These are phyloP conservation scores for Monosporascus sp. DNA, from an alignment of 2,329 filamentous ascomycete genomes.

Conservation along the genomic window DNA sequence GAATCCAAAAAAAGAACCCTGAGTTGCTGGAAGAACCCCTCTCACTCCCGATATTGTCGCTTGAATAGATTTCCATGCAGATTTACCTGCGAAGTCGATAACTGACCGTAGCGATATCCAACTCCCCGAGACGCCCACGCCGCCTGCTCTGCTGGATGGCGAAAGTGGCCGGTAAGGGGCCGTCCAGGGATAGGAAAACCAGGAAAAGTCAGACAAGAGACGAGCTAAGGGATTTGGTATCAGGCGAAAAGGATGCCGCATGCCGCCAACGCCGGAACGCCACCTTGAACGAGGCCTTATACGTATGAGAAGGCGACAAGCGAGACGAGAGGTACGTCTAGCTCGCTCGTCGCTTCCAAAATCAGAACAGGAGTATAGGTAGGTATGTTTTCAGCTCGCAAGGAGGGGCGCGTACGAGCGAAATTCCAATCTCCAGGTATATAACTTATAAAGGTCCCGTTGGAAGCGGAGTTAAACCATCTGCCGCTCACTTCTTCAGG, in stretches of 20 bases:
- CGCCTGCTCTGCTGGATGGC: no score
- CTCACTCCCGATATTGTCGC: no score
- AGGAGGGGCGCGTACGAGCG: not conserved
- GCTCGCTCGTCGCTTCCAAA: not conserved
- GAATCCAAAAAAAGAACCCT: no score
- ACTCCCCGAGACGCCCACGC: no score
- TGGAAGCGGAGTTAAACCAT: not conserved
- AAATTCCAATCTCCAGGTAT: not conserved
- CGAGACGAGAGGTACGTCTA: not conserved
- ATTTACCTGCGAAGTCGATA: no score
- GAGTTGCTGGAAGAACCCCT: no score
- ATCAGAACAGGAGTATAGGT: not conserved
- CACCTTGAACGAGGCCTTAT: not conserved
- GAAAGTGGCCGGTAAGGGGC: no score
- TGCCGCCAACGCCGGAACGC: not conserved
- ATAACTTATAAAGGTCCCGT: no score
- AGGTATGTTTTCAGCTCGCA: not conserved
- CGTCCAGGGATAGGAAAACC: no score
- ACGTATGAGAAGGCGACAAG: not conserved
- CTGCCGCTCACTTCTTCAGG: constrained; percentile 53
- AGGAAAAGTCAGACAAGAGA: no score
- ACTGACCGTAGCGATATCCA: no score
- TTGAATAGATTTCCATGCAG: no score
- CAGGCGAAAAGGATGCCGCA: not conserved
- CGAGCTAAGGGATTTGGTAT: not conserved